These are phyloP conservation scores for Drosera capensis DNA, from an alignment of 148 eudicot species.

Conservation along the genomic window DNA sequence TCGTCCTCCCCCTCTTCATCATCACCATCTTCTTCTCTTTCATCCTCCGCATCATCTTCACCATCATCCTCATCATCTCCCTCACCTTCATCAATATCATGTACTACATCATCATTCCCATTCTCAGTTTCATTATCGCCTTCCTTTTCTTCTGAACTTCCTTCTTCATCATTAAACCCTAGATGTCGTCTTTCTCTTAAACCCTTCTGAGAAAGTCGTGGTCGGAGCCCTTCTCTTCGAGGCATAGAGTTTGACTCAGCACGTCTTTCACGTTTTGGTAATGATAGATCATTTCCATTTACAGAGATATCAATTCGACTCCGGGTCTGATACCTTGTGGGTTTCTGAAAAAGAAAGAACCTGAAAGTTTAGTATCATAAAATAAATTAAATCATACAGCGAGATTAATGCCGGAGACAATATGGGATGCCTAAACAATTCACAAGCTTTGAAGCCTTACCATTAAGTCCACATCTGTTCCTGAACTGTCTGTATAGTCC, in stretches of 20 bases:
- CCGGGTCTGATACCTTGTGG: constrained; percentile 50
- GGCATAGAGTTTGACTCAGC: constrained; percentile 29
- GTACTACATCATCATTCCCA: constrained; percentile 55
- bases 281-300: constrained; percentile 34
- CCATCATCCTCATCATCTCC: constrained; percentile 42
- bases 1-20: constrained; percentile 84
- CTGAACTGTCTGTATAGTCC: constrained; percentile 79
- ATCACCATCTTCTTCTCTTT: constrained; percentile 56
- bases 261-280: constrained; percentile 35
- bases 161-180: constrained; percentile 61
- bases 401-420: constrained; percentile 3
- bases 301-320: constrained; percentile 33
- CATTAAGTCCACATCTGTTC: constrained; percentile 86
- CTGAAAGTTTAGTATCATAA: constrained; percentile 9
- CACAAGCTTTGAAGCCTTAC: constrained; percentile 25
- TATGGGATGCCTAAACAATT: constrained; percentile 4
- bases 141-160: constrained; percentile 54
- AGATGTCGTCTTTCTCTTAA: constrained; percentile 19
- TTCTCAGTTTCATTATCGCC: constrained; percentile 55
- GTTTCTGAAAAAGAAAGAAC: constrained; percentile 32
- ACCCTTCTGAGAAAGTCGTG: constrained; percentile 53
- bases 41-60: constrained; percentile 42
- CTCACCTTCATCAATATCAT: constrained; percentile 43
- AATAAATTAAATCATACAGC: constrained; percentile 6
- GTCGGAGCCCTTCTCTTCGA: constrained; percentile 77